Evolutionary conservation across 2,329 filamentous ascomycete genomes (phyloP), one percentile per base, ranked within the genome.

Genomic region (Trichoderma arundinaceum): DNA sequence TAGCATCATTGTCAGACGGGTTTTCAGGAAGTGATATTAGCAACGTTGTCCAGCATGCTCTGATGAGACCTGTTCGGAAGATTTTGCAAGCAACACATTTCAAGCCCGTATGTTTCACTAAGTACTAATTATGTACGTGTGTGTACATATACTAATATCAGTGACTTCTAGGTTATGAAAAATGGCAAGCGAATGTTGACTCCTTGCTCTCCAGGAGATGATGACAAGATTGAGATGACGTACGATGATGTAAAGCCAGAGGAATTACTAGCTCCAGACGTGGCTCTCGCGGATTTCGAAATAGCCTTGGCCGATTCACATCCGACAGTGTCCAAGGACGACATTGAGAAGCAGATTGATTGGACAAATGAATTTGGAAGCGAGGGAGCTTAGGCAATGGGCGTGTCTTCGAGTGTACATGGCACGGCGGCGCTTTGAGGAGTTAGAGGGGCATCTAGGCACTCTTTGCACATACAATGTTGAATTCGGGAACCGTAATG

Each of bases 61-160:
- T 99, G 44, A 99, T 99, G 95, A 93, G 97, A 75, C 96, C 95
- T 1, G 92, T 99, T 68, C 86, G 95, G 68, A 96, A 97, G 79
- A 98, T 99, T 71, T 90, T 98, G 77, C 96, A 94, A 69, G 94
- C 95, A 17, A 99, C 95, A 61, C 95, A 99, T 81, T 99, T 98
- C 80, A 97, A 97, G 78, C 90, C 91, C 82, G 94, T 94, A 82
- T 51, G 80, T 77, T 51, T 1, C 22, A 12, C 5, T 39, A 8
- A 13, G 64, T 69, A 57, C 35, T 32, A 41, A 22, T 6, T 12
- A 73, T 33, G 28, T 17, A 12, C 4, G 8, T 1, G 10, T 28
- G 22, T 28, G 43, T 38, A 7, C 28, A 49, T 8, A 7, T 46
- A 17, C 59, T 63, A 17, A 63, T 19, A 38, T 70, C 73, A 68